Base-by-base conservation (phyloP, 2,329 filamentous ascomycete species). In the Metarhizium robertsii region DNA sequence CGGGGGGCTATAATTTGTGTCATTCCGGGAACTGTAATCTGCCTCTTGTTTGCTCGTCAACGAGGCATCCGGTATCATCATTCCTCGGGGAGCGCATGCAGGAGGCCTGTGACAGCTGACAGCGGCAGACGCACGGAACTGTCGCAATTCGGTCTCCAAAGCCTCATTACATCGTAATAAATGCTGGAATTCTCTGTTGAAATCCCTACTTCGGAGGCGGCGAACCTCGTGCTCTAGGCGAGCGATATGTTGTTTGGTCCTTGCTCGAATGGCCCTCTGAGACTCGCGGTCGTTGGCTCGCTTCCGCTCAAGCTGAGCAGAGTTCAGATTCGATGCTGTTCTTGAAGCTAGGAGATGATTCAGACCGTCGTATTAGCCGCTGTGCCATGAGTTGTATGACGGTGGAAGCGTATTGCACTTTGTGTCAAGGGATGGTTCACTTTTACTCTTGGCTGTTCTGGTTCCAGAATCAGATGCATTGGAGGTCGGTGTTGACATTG, bases 261-360 rank as follows among this genome's bases (percentile, higher is more conserved):
- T 52, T 11, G 49, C 49, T 11, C 54, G 49, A 42, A 55, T 55
- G 11, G 32, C 49, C 40, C 54, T 52, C 43, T 55, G 54, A 1
- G 42, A 55, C 20, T 52, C 49, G 29, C 54, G 50, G 20, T 55
- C 50, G 34, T 55, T 55, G 43, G 54, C 54, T 42, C 54, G 47
- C 34, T 55, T 55, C 18, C 54, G 54, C 3, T 48, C 54, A 25
- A 55, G 54, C 32, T 55, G 49, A 3, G 45, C 43, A 7, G 54
- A 40, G 50, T 38, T 52, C 6, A 55, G 32, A 18, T 34, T 42
- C 8, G 53, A 55, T 13, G 36, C 36, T 6, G 14, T 16, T 48
- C 45, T 52, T 3, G 48, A 16, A 20, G 34, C 30, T 34, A 7
- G 42, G 40, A 18, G 16, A 18, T n/a, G n/a, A 43, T 14, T 6